Base-by-base conservation (phyloP, 2,329 filamentous ascomycete genomes). In the Monosporascus sp. region DNA sequence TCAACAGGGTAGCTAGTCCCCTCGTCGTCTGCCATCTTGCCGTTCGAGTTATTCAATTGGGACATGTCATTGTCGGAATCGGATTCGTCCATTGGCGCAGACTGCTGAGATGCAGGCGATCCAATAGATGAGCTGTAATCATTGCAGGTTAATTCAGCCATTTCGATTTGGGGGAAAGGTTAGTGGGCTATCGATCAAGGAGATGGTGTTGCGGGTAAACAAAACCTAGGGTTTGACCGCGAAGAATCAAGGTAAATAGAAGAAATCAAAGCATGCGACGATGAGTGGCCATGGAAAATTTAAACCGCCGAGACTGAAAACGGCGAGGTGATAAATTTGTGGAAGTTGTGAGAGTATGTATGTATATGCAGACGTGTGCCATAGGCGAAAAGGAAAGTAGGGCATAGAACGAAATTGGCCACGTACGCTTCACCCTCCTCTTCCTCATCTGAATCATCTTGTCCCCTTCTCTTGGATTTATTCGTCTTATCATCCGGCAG, bases 31-130 rank as follows among this genome's bases (percentile, higher is more conserved):
- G 71, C 70, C 63, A 62, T 66, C 58, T 65, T 73, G 51, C 53
- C 57, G 46, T 58, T 63, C n/a, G 55, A 27, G 50, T 63, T 60
- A 31, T 54, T 59, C 58, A 57, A 70, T 50, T 80, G 74, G 52
- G 78, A 72, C 53, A 78, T 74, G 14, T 46, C 43, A 22, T 46
- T 46, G 60, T 89, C 86, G 24, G 81, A 90, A 59, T 91, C 87
- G 46, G 88, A 94, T 69, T 94, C 89, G 55, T 93, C 91, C 91
- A 96, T 96, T 22, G 89, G 87, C 22, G 86, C 91, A 11, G 91
- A 96, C 64, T 87, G 82, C 50, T 88, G 81, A 6, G 91, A 96
- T 67, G 84, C 81, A 50, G 84, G 87, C 19, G 88, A 88, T n/a
- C 76, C 84, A 16, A 78, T 76, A 22, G 86, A 88, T 20, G 87